phyloP scores from a whole-genome alignment of 2,329 filamentous ascomycete genomes.

The Aspergillus fumigatiaffinis region DNA sequence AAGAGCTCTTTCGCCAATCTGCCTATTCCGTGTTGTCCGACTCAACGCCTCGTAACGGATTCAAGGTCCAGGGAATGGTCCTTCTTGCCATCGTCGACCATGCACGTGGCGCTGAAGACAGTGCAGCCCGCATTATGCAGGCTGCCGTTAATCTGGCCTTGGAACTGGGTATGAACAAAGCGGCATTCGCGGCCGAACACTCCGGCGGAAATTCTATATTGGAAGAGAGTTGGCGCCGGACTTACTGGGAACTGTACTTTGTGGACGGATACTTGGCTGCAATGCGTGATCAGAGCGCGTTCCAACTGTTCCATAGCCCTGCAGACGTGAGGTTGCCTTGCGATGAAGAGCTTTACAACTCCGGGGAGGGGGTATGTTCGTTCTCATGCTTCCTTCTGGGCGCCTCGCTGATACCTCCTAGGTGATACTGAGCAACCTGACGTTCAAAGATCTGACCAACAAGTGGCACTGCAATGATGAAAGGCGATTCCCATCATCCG shows the following conservation, averaged over 20 bases:
- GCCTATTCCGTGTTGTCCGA: conserved; percentile 12
- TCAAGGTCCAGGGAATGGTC: conserved; percentile 30
- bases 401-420: conserved; percentile 30
- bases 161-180: conserved; percentile 66
- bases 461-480: conserved; percentile 61
- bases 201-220: conserved; percentile 56
- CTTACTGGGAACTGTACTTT: conserved; percentile 78
- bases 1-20: conserved; percentile 14
- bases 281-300: conserved; percentile 39
- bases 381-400: not conserved
- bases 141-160: conserved; percentile 66
- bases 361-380: conserved; percentile 8
- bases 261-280: conserved; percentile 76
- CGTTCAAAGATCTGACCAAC: conserved; percentile 52
- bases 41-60: conserved; percentile 20
- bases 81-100: conserved; percentile 29
- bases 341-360: conserved; percentile 59
- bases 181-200: conserved; percentile 48
- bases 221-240: conserved; percentile 78
- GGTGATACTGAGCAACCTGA: conserved; percentile 52
- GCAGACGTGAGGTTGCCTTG: conserved; percentile 69
- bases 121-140: conserved; percentile 42
- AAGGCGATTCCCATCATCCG: conserved; percentile 71
- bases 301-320: conserved; percentile 37
- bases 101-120: conserved; percentile 22